Evolutionary conservation across 495 filamentous ascomycete genomes (phyloP), one percentile per base, ranked within the genome.

Genomic region (Barbatosphaeria neglecta): DNA sequence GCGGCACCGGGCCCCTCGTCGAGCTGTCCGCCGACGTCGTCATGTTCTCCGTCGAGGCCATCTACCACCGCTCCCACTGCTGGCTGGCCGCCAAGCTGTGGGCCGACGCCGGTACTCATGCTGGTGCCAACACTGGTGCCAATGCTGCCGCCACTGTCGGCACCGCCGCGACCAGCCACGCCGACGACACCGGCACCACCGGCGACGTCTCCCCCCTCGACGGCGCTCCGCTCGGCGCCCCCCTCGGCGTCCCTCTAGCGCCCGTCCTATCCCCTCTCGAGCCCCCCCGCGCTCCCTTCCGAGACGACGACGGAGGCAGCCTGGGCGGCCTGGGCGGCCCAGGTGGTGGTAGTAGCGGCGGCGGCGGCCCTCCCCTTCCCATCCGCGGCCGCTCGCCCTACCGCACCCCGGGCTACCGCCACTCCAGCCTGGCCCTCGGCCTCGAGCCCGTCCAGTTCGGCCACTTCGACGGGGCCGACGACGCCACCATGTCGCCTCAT

Each of bases 21-120:
- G 78, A 76, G 57, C 72, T 94, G 19, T 87, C 90, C 4, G 74
- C 80, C 16, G 86, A 94, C 56, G 74, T 90, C 9, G 82, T 95
- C 47, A 81, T 95, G 53, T 86, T 94, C 53, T 83, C 87, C 16
- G 80, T 93, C 22, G 90, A 96, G 56, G 90, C 84, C 40, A 84
- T 87, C 44, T 98, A 94, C 63, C 82, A 84, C 23, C 83, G 89
- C 22, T 86, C 81, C 51, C 92, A 97, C 63, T 95, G 90, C 67
- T 98, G 92, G 92, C 63, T 81, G 43, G 75, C 83, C 37, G 90
- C 86, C 13, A 81, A 84, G 59, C 74, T 80, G 46, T 94, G 87
- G 17, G 27, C 19, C 49, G 55, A 45, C 51, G 44, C 50, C 33
- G 48, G 37, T 40, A 47, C 38, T 35, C 31, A 41, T 7, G 31